These are phyloP conservation scores for Echinochloa phyllopogon DNA, from an alignment of 176 grass and related monocot genomes.

Conservation along the genomic window DNA sequence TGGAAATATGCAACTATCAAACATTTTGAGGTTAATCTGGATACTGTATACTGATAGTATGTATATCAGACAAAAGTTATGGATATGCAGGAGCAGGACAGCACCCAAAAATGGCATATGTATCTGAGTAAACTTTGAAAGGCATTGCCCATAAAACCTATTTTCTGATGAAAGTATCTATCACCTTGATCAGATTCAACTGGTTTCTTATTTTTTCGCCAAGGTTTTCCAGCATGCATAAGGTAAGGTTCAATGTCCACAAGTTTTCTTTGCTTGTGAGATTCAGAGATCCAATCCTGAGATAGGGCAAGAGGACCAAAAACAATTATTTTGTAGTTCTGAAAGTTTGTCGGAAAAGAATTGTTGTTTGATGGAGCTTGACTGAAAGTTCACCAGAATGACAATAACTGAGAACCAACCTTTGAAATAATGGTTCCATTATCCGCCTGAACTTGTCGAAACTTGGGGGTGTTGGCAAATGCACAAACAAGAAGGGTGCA, in stretches of 20 bases:
- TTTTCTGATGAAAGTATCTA: background rate
- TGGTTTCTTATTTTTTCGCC: conserved; percentile 63
- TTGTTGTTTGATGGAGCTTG: background rate
- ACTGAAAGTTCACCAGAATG: background rate
- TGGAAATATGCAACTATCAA: background rate
- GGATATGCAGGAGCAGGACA: no score
- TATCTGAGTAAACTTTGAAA: background rate
- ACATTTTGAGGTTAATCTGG: background rate
- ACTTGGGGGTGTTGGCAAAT: conserved; percentile 87
- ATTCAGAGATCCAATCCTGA: conserved; percentile 90
- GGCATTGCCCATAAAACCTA: background rate
- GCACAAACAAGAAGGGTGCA: conserved; percentile 95
- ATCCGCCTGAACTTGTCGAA: conserved; percentile 73
- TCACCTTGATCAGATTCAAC: conserved; percentile 64
- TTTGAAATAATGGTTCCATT: conserved; percentile 89
- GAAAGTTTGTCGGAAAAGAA: background rate
- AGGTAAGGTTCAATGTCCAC: conserved; percentile 88
- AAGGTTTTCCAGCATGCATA: conserved; percentile 96
- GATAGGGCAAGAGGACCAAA: conserved; percentile 11
- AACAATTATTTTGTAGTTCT: conserved; percentile 9
- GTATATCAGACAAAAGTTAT: conserved; percentile 11
- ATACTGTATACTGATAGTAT: background rate
- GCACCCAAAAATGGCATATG: no score
- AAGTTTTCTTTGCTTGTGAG: conserved; percentile 74
- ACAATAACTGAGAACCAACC: conserved; percentile 41